Percentiles rank a stretch among this genome's conserved stretches.
phyloP scores from a whole-genome alignment of 345 rosid genomes.

The Rhizophora apiculata region DNA sequence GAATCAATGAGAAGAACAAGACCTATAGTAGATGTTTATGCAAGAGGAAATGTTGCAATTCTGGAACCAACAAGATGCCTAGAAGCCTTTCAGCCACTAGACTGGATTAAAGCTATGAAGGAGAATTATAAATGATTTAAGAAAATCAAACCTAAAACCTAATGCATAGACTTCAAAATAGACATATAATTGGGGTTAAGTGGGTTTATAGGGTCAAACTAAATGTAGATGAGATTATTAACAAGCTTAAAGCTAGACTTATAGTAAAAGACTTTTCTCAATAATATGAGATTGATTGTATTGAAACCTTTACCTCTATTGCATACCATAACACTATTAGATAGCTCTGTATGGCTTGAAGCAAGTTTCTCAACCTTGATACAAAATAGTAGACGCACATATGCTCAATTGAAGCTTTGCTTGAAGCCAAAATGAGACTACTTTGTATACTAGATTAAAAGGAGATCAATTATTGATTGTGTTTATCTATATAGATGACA shows the following conservation, averaged over 20 bases:
- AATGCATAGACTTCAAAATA: not conserved
- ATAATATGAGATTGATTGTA: not conserved
- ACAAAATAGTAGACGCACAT: too few relatives aligned
- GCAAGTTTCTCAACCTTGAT: too few relatives aligned
- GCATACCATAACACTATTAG: not conserved
- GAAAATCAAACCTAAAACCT: not conserved
- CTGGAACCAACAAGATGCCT: not conserved
- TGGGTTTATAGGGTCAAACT: not conserved
- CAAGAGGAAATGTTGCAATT: not conserved
- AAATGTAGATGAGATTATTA: not conserved
- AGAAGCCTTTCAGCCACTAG: rapidly evolving
- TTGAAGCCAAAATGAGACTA: too few relatives aligned
- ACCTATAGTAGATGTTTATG: not conserved
- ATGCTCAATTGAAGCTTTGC: too few relatives aligned
- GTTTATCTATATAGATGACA: too few relatives aligned
- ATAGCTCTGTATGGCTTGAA: too few relatives aligned
- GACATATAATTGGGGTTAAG: not conserved
- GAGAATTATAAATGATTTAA: not conserved
- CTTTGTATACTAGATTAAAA: too few relatives aligned
- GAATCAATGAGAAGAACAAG: not conserved
- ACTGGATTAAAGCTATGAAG: not conserved
- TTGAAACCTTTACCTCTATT: not conserved
- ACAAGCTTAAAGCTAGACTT: not conserved
- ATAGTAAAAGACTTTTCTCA: not conserved
- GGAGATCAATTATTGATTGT: too few relatives aligned